Evolutionary conservation across 495 filamentous ascomycete species (phyloP), one percentile per base, ranked within the genome.

Genomic region (Aspergillus incahuasiensis): DNA sequence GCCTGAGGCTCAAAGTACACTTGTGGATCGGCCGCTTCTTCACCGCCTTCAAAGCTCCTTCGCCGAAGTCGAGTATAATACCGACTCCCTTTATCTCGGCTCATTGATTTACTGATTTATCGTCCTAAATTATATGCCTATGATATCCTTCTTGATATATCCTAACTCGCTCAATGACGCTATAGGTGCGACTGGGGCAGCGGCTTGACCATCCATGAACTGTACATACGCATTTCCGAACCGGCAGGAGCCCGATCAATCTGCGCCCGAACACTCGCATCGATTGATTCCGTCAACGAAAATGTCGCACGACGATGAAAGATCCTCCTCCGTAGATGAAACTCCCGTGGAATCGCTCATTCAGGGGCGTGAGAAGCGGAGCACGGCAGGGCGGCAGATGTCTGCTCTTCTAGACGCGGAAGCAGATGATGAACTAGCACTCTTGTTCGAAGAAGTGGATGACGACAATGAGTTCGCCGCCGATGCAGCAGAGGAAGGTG

Each of bases 361-460:
- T 46, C 83, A 84, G 35, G 85, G 88, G 43, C 86, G 92, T 60
- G 80, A 80, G 52, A 89, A 86, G 68, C 89, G 92, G 65, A 85
- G 84, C 30, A 96, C 90, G 0, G 92, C 92, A 18, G 92, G 92
- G 45, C 91, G 86, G 57, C 83, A 90, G 58, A 86, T 96, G 79
- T 85, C 86, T 30, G 81, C 82, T 25, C 84, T 97, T 58, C 74
- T 96, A 43, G 85, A 86, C 20, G 86, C 84, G 58, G 87, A 87
- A 63, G 86, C 86, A 52, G 86, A 87, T 48, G 86, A 90, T 44
- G 88, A 91, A 48, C 79, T 90, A 30, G 86, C 91, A 47, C 81
- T 91, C 7, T 79, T 95, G 5, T 95, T 94, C 58, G 84, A 87
- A 56, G 89, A 94, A 70, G 86, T 91, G 54, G 91, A 92, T 57